Evolutionary conservation across 2,329 filamentous ascomycete genomes (phyloP).

Genomic region (Pseudogymnoascus destructans): DNA sequence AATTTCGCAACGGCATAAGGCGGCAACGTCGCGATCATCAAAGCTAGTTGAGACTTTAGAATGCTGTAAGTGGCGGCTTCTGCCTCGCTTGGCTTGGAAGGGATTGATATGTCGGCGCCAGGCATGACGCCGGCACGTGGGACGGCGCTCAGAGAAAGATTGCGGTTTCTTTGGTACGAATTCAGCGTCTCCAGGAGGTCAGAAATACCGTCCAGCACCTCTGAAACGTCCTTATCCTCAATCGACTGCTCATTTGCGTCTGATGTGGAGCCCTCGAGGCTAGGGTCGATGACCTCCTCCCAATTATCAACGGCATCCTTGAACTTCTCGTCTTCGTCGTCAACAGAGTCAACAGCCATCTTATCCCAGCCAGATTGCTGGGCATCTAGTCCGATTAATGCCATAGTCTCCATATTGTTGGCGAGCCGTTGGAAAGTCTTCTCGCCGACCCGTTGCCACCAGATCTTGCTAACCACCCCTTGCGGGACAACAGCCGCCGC

Average conservation of each 20-base stretch:
- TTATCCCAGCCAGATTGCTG: conserved; percentile 13
- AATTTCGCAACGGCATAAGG: conserved; percentile 45
- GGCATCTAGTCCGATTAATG: background rate
- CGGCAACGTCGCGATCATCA: conserved; percentile 39
- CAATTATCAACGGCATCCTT: conserved; percentile 44
- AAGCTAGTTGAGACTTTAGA: conserved; percentile 37
- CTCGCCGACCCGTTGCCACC: conserved; percentile 63
- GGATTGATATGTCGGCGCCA: conserved; percentile 54
- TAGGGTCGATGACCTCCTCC: conserved; percentile 47
- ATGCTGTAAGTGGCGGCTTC: conserved; percentile 40
- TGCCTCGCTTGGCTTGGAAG: conserved; percentile 48
- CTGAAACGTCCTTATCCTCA: conserved; percentile 50
- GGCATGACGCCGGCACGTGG: conserved; percentile 47
- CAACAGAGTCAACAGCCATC: conserved; percentile 1
- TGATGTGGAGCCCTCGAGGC: conserved; percentile 26
- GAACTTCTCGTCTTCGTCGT: conserved; percentile 28
- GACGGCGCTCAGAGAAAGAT: conserved; percentile 43
- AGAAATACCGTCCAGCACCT: conserved; percentile 58
- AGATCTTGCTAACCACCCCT: conserved; percentile 52
- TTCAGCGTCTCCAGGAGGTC: conserved; percentile 64
- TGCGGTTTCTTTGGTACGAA: conserved; percentile 68
- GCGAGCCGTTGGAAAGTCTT: conserved; percentile 52
- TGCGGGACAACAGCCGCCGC: conserved; percentile 56
- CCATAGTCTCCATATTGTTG: conserved; percentile 23
- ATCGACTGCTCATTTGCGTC: conserved; percentile 37